These are phyloP conservation scores for Sambucus nigra DNA, from an alignment of 129 eudicot species.

Conservation along the genomic window DNA sequence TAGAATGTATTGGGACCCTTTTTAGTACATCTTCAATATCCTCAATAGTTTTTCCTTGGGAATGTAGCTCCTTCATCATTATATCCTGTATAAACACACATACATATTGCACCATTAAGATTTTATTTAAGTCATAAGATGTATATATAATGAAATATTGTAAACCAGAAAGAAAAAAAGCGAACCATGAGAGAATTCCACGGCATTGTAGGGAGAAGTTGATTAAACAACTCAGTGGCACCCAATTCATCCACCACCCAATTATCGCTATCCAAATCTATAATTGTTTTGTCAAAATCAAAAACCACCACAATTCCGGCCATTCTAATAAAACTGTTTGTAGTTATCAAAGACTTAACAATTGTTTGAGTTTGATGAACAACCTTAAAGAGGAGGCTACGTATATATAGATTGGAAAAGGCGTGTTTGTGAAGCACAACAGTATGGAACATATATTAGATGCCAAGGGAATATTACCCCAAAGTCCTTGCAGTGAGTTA, in stretches of 20 bases:
- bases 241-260: constrained; percentile 72
- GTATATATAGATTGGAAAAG: constrained; percentile 30
- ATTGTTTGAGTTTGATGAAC: neutral
- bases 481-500: no score
- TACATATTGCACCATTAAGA: no score
- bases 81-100: constrained; percentile 52
- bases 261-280: constrained; percentile 75
- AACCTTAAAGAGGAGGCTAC: neutral
- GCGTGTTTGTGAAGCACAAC: neutral
- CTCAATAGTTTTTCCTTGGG: constrained; percentile 44
- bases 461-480: constrained; percentile 46
- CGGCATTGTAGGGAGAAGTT: constrained; percentile 76
- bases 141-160: no score
- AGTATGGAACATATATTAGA: no score
- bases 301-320: constrained; percentile 58
- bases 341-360: neutral
- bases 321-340: constrained; percentile 18
- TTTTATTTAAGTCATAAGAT: no score
- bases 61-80: constrained; percentile 59
- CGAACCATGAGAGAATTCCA: constrained; percentile 81
- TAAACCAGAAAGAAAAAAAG: neutral
- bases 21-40: constrained; percentile 56
- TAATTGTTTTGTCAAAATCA: constrained; percentile 84
- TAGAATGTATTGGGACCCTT: constrained; percentile 69
- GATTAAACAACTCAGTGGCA: constrained; percentile 35